Base-by-base conservation (phyloP, 2,329 filamentous ascomycete genomes). In the Colletotrichum abscissum region DNA sequence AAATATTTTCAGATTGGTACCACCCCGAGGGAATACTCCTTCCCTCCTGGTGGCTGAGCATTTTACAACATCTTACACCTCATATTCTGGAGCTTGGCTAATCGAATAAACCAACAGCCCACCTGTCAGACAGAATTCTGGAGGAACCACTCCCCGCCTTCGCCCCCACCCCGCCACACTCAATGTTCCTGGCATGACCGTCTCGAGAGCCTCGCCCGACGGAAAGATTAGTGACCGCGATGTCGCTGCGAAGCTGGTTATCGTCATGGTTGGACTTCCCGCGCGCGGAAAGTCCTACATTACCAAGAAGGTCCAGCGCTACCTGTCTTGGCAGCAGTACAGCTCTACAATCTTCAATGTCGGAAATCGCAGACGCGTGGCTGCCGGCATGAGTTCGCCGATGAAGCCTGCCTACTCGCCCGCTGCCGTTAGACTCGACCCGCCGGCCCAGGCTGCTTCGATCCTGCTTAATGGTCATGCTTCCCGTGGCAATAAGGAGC, bases 221-320 rank as follows among this genome's bases (percentile, higher is more conserved):
- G 97, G 97, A 77, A 92, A 94, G 78, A 99, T 99, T 78, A 93
- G 97, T 68, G 92, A 96, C 80, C 90, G 96, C 79, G 97, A 99
- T 88, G 94, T 99, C 63, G 97, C 95, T 63, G 94, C 97, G 54
- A 99, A 99, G 87, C 88, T 99, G 75, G 95, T 98, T 80, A 97
- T 99, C 79, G 92, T 99, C 81, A 99, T 99, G 97, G 97, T 99
- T 74, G 97, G 97, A 75, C 86, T 99, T 78, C 97, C 97, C 3
- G 97, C 97, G 11, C 89, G 97, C 79, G 97, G 97, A 81, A 99
- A 99, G 86, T 98, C 95, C 68, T 99, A 99, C 84, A 97, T 99
- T 79, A 98, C 97, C 74, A 98, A 98, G 87, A 99, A 99, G 86
- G 90, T 99, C 75, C 94, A 97, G 72, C 91, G 97, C 74, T 99